Evolutionary conservation across 371 early-diverging fungal species (phyloP).

Genomic region (Chytridiales sp.): DNA sequence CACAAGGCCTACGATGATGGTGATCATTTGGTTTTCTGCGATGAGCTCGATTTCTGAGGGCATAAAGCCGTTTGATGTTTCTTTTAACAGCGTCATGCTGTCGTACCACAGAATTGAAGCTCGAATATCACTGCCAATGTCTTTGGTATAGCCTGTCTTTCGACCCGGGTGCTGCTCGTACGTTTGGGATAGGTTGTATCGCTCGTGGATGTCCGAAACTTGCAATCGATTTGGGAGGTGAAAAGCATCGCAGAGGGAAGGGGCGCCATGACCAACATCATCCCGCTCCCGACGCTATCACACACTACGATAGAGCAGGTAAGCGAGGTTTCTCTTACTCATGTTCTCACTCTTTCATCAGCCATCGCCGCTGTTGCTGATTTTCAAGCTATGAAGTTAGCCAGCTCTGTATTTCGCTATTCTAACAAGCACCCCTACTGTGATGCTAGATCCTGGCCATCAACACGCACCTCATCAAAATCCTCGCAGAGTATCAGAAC

Average conservation of each 20-base stretch:
- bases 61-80: slow-evolving; percentile 48
- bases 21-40: slow-evolving; percentile 71
- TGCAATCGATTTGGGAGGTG: too few relatives aligned
- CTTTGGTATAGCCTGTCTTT: too few relatives aligned
- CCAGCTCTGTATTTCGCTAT: not conserved
- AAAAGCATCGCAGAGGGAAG: too few relatives aligned
- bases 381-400: slow-evolving; percentile 1
- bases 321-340: not conserved
- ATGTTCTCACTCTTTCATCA: not conserved
- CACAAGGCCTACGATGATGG: slow-evolving; percentile 74
- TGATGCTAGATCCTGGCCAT: slow-evolving; percentile 46
- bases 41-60: slow-evolving; percentile 85
- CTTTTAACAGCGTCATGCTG: not conserved
- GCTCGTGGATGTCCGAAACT: too few relatives aligned
- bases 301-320: slow-evolving; percentile 31
- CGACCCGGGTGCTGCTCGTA: too few relatives aligned
- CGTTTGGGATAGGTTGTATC: too few relatives aligned
- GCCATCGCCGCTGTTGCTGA: not conserved
- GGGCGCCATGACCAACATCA: too few relatives aligned
- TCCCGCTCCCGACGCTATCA: slow-evolving; percentile 19
- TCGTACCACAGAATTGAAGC: not conserved
- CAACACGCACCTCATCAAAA: slow-evolving; percentile 55
- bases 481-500: slow-evolving; percentile 59
- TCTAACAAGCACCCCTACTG: too few relatives aligned
- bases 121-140: not conserved